Percentiles rank a stretch among this genome's conserved stretches.
These are phyloP conservation scores for Rugosomyces carneus DNA, from an alignment of 1,284 basidiomycete genomes.

Conservation along the genomic window DNA sequence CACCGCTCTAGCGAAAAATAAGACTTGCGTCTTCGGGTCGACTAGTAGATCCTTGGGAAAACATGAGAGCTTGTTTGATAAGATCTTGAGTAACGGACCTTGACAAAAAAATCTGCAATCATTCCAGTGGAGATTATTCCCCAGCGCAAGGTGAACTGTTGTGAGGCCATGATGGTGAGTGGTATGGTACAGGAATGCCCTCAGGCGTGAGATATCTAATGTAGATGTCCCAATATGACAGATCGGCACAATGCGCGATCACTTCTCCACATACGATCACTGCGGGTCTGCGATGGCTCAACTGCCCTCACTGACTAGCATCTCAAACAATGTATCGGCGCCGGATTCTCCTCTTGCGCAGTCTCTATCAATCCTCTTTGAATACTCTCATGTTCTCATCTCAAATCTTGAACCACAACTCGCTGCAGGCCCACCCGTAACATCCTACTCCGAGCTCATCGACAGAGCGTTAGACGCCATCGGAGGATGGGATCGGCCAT, in stretches of 20 bases:
- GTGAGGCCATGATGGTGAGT: conserved; percentile 21
- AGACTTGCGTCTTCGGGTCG: conserved; percentile 37
- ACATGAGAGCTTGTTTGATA: neutral
- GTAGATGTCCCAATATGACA: too few relatives aligned
- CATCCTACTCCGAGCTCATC: conserved; percentile 57
- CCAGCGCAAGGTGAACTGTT: conserved; percentile 30
- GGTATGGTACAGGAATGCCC: neutral
- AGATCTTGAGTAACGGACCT: conserved; percentile 23
- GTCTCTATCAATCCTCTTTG: conserved; percentile 58
- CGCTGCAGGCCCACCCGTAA: conserved; percentile 21
- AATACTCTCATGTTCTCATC: conserved; percentile 59
- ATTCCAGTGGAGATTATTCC: conserved; percentile 39
- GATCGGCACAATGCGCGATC: too few relatives aligned
- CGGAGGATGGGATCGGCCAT: conserved; percentile 46
- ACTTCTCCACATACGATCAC: too few relatives aligned
- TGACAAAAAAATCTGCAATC: conserved; percentile 35
- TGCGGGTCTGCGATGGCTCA: conserved; percentile 4
- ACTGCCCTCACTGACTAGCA: conserved; percentile 31
- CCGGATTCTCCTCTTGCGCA: conserved; percentile 32
- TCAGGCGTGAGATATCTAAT: too few relatives aligned
- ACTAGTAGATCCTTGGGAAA: conserved; percentile 34
- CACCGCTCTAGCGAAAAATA: neutral
- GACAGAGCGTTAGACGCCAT: conserved; percentile 51
- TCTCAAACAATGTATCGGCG: conserved; percentile 24
- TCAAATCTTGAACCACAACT: conserved; percentile 54